Base-by-base conservation (phyloP, 2,329 filamentous ascomycete species). In the Lecanosticta acicola region DNA sequence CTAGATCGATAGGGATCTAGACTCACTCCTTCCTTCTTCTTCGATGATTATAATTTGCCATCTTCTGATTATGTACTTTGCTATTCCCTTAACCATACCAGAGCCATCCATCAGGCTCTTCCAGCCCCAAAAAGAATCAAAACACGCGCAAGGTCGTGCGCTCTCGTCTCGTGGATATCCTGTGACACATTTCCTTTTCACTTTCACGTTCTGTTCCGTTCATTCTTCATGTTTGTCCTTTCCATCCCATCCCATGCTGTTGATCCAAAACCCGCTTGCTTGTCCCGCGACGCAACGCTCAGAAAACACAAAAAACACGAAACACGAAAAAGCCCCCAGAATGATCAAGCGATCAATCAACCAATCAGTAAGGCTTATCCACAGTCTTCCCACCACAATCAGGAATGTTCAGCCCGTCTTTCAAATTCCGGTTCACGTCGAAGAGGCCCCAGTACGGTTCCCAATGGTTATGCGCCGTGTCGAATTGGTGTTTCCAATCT, bases 401-500 rank as follows among this genome's bases (percentile, higher is more conserved):
- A 1, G 91, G 91, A 58, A 97, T 95, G 64, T 79, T 83, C 59
- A 97, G 69, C 1, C 90, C 90, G 0, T 76, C 60, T 70, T 97
- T 97, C 57, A 97, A 71, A 29, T 90, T 87, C 46, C 91, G 80
- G 60, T 88, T 77, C 3, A 87, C 78, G 58, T 94, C 87, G 80
- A 97, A 83, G 11, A 97, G 70, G 8, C 93, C 91, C 91, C 91
- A 57, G 96, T 65, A 95, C 85, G 64, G 94, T 87, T 97, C 91
- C 90, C 90, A 96, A 42, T 85, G 76, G 70, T 91, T 53, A 46
- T 48, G 53, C 44, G 29, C 44, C 21, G 72, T 73, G 65, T 96
- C 84, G 70, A 82, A 95, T 14, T 67, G 62, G 45, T 84, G 73
- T 71, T 97, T 96, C 91, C 91, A 97, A 2, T 89, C 89, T 74